These are phyloP conservation scores for Vigna nakashimae DNA, from an alignment of 306 rosid species.

Conservation along the genomic window DNA sequence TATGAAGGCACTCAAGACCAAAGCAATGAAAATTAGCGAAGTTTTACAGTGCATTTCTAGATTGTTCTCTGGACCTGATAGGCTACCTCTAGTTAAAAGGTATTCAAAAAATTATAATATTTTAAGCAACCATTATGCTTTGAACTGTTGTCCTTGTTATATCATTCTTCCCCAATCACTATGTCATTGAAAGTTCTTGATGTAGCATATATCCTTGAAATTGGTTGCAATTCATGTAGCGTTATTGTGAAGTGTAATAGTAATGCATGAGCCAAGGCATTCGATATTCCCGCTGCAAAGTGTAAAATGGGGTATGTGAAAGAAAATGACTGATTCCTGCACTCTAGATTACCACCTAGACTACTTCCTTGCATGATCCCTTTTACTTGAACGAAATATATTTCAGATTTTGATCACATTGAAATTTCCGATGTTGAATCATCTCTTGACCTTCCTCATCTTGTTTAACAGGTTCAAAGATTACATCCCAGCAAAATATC, in stretches of 20 bases:
- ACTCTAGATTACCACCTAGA: conserved; percentile 26
- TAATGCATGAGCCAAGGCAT: conserved; percentile 24
- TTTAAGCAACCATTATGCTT: conserved; percentile 16
- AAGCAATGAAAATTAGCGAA: conserved; percentile 79
- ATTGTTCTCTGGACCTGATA: conserved; percentile 80
- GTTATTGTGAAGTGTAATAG: conserved; percentile 25
- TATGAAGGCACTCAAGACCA: conserved; percentile 90
- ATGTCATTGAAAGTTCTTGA: conserved; percentile 14
- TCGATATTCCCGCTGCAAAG: conserved; percentile 21
- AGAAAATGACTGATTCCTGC: conserved; percentile 3
- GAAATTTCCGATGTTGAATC: conserved; percentile 33
- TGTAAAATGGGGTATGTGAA: conserved; percentile 1
- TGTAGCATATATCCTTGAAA: conserved; percentile 22
- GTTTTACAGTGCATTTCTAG: conserved; percentile 76
- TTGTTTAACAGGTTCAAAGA: conserved; percentile 81
- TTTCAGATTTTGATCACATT: conserved; percentile 26
- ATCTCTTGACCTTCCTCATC: conserved; percentile 32
- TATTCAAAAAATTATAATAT: conserved; percentile 35
- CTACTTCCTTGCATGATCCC: conserved; percentile 34
- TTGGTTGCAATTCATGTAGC: conserved; percentile 24
- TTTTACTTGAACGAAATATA: neutral
- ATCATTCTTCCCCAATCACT: conserved; percentile 33
- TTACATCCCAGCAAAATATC: conserved; percentile 82
- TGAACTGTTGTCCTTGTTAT: conserved; percentile 21
- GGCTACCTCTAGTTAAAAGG: conserved; percentile 78